Evolutionary conservation across 202 grass and related monocot genomes (phyloP).

Genomic region (Schoenoplectus tabernaemontani): DNA sequence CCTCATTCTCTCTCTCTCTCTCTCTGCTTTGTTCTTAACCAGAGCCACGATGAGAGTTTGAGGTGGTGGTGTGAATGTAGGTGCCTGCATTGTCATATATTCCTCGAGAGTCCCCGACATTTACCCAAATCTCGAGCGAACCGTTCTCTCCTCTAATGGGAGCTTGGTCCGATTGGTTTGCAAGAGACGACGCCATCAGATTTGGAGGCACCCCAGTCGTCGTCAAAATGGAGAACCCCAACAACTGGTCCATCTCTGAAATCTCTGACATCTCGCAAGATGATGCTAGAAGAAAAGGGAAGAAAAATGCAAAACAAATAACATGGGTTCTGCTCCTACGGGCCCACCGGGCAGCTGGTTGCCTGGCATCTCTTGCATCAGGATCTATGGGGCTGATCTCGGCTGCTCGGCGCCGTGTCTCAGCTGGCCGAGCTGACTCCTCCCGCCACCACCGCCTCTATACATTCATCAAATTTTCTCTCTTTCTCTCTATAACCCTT

Average conservation of each 20-base stretch:
- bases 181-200: conserved; percentile 4
- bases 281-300: conserved; percentile 46
- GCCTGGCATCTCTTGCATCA: conserved; percentile 62
- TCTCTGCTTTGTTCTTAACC: conserved; percentile 16
- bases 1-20: background rate
- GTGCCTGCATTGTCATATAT: conserved; percentile 14
- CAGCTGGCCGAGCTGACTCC: conserved; percentile 57
- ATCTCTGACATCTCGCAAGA: conserved; percentile 51
- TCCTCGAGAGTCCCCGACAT: background rate
- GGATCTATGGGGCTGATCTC: conserved; percentile 38
- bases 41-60: conserved; percentile 22
- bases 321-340: conserved; percentile 94
- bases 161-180: conserved; percentile 20
- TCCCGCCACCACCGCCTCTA: conserved; percentile 53
- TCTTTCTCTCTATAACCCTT: conserved; percentile 60
- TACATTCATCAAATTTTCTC: conserved; percentile 71
- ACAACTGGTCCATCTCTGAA: conserved; percentile 97
- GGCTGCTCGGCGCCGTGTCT: conserved; percentile 55
- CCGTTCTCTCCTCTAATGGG: conserved; percentile 16
- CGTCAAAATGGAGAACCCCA: conserved; percentile 98
- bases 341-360: conserved; percentile 82
- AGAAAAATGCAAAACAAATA: conserved; percentile 97
- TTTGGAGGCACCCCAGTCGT: conserved; percentile 80
- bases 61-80: conserved; percentile 11
- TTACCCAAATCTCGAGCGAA: background rate